Base-by-base conservation (phyloP, 2,329 filamentous ascomycete species). In the Monilinia laxa region DNA sequence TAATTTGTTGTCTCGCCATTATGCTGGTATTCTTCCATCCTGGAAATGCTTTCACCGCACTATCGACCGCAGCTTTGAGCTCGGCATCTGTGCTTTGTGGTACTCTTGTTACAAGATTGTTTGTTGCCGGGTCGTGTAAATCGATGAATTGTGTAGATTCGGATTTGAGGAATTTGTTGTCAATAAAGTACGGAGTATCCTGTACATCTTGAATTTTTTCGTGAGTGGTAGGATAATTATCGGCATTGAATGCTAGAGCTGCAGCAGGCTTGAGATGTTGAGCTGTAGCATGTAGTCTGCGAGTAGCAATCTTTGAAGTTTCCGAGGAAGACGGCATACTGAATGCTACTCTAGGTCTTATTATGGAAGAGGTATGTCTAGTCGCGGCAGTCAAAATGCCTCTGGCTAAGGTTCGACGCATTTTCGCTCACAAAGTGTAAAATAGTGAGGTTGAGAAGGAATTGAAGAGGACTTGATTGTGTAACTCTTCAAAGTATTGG, bases 41-140 rank as follows among this genome's bases (percentile, higher is more conserved):
- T 70, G 87, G 85, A 77, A 92, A 94, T 0, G 91, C 91, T 79
- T 86, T 87, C 79, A 90, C 81, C 5, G 91, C 91, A 76, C 89
- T 91, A 71, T 86, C 89, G 2, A 93, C 90, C 9, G 88, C 89
- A 18, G 89, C 88, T 78, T 85, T 84, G 74, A 95, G 85, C 82
- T 95, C 91, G 67, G 81, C 87, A 76, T 91, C 86, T 18, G 91
- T 94, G 79, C 88, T 91, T 80, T 94, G 90, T 23, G 91, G 91
- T 38, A 94, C 91, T 62, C 91, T 86, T 18, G 91, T 94, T 69
- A 95, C 88, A 71, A 94, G 84, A 79, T 93, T 90, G 82, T 93
- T 94, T 73, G 91, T 94, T 59, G 91, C 91, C 25, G 91, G 91
- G 79, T 95, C 91, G 79, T 91, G 82, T 71, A 95, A 81, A 74